Evolutionary conservation across 2,329 filamentous ascomycete genomes (phyloP).

Genomic region (Didymella sp.): DNA sequence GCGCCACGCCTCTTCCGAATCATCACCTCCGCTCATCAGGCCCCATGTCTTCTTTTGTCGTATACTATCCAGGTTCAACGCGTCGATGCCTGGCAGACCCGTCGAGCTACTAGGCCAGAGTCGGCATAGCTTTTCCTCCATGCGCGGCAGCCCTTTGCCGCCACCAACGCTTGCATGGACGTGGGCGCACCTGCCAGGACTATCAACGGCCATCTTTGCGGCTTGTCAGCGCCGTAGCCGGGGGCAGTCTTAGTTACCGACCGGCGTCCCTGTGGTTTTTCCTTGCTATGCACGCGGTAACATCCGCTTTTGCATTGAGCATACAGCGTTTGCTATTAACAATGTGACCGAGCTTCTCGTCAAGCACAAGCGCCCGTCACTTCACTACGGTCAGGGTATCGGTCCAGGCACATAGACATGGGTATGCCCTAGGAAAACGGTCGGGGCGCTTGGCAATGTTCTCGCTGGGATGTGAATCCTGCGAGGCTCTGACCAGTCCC

Average conservation of each 20-base stretch:
- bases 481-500: conserved; percentile 48
- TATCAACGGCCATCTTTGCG: conserved; percentile 26
- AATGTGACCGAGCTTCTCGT: conserved; percentile 9
- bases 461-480: conserved; percentile 45
- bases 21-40: conserved; percentile 28
- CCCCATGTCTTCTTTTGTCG: conserved; percentile 27
- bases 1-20: conserved; percentile 27
- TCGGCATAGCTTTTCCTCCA: conserved; percentile 33
- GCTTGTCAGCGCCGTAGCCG: conserved; percentile 24
- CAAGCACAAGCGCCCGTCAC: conserved; percentile 31
- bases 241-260: conserved; percentile 11
- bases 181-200: conserved; percentile 23
- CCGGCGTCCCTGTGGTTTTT: conserved; percentile 9
- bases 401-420: conserved; percentile 37
- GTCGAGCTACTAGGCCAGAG: conserved; percentile 34
- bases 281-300: conserved; percentile 8
- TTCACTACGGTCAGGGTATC: conserved; percentile 35
- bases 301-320: conserved; percentile 17
- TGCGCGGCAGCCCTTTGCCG: conserved; percentile 33
- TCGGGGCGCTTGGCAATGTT: conserved; percentile 46
- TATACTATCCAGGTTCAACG: conserved; percentile 27
- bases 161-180: conserved; percentile 41
- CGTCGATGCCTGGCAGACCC: conserved; percentile 35
- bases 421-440: conserved; percentile 45
- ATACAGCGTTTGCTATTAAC: conserved; percentile 1